Evolutionary conservation across 257 asterid species (phyloP), one percentile per base, ranked within the genome.

Genomic region (Cynanchum wilfordii): DNA sequence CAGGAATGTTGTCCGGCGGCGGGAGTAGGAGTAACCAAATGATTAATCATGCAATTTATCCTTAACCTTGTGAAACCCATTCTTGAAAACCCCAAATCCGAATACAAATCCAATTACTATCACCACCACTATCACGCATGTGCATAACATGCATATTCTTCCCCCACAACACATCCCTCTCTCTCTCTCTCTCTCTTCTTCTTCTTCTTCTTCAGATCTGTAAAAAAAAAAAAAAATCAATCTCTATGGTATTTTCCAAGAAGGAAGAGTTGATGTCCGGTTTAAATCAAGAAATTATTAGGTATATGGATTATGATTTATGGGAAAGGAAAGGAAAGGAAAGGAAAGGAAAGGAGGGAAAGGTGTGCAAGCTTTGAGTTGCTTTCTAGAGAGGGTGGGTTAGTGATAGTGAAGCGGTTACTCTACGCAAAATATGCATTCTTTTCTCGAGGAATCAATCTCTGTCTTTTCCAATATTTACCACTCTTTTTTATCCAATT

Each of bases 1-100:
- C 58, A 86, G 36, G 68, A 88, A 86, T 2, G 92, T 92, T 22
- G 90, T 44, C 30, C 50, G 50, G 73, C 38, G 50, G 73, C 38
- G 50, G 73, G 72, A 64, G 65, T 73, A 71, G 38, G 38, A 30
- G 33, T 30, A 30, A 2, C 33, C 33, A 30, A 30, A 30, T 30
- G 33, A 33, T 33, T 33, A 33, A 27, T 30, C 74, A 63, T 88
- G 87, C 17, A 86, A 4, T 6, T 83, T 73, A 49, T 86, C 82
- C 80, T 84, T 79, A 60, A 86, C 5, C 84, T 88, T 90, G 72
- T 85, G 84, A 77, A 86, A 86, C 0, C 96, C 90, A 78, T 88
- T 75, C 82, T 79, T 74, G 85, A 85, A 88, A 47, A 90, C 88
- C 7, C 96, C 96, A 71, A 90, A 90, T n/a, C 95, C 96, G 69